Conservation (phyloP, 495 filamentous ascomycete species). For the Terfezia claveryi region DNA sequence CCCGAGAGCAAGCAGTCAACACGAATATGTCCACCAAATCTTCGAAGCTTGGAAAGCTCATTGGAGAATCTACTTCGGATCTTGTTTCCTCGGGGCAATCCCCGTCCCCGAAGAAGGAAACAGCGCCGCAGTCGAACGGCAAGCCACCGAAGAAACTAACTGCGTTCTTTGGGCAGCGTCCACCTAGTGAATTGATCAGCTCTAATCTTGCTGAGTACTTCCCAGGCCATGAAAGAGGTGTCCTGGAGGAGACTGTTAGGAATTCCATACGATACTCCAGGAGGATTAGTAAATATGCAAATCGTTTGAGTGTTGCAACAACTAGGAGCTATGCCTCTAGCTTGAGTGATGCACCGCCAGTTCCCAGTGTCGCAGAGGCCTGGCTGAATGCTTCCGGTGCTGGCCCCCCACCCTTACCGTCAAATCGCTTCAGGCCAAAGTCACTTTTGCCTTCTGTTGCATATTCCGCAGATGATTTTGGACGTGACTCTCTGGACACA, state of each 20-base stretch:
- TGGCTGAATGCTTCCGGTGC: conserved; percentile 51
- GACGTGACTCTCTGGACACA: conserved; percentile 43
- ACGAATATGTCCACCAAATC: neutral
- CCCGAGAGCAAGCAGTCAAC: conserved; percentile 9
- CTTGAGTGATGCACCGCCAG: conserved; percentile 67
- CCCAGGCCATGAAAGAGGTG: conserved; percentile 76
- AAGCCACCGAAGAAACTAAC: conserved; percentile 18
- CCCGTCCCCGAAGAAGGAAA: conserved; percentile 9
- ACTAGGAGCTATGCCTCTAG: conserved; percentile 83
- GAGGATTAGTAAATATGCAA: conserved; percentile 73
- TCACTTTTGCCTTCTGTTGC: conserved; percentile 35
- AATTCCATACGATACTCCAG: conserved; percentile 76
- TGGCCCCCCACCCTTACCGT: conserved; percentile 19
- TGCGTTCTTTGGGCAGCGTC: conserved; percentile 66
- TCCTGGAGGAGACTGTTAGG: conserved; percentile 81
- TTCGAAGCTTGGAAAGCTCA: neutral
- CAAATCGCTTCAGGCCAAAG: conserved; percentile 31
- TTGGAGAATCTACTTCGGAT: conserved; percentile 1
- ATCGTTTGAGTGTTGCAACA: conserved; percentile 77
- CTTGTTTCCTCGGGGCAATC: conserved; percentile 9
- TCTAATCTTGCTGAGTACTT: conserved; percentile 92
- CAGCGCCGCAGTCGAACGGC: conserved; percentile 4
- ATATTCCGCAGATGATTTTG: conserved; percentile 10
- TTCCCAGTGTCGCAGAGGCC: conserved; percentile 86
- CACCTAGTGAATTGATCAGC: conserved; percentile 91